These are phyloP conservation scores for Chrysoporthe puriensis DNA, from an alignment of 2,329 filamentous ascomycete genomes.

Conservation along the genomic window DNA sequence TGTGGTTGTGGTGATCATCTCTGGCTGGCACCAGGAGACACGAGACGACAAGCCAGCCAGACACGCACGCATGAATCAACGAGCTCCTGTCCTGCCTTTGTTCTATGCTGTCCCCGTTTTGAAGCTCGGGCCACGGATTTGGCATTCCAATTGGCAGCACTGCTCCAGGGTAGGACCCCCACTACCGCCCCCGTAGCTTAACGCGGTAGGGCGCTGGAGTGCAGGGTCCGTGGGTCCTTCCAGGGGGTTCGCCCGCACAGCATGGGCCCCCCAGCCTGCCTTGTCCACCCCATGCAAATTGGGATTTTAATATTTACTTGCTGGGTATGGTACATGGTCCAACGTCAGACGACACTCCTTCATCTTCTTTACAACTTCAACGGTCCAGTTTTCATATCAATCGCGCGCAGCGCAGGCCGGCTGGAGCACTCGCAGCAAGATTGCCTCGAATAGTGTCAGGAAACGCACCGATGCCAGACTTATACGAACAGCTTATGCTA, in stretches of 20 bases:
- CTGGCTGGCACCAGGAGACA: background rate
- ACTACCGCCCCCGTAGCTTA: background rate
- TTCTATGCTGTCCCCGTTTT: slow-evolving; percentile 12
- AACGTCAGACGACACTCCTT: slow-evolving; percentile 6
- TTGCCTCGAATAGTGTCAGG: background rate
- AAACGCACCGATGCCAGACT: background rate
- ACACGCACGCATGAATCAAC: slow-evolving; percentile 11
- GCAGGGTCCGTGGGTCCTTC: background rate
- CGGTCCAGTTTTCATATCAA: slow-evolving; percentile 11
- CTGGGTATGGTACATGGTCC: background rate
- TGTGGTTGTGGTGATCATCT: background rate
- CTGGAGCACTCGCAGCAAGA: background rate
- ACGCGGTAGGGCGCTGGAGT: background rate
- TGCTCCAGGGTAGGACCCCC: background rate
- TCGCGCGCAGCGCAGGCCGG: background rate
- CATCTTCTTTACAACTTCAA: slow-evolving; percentile 1
- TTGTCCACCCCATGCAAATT: background rate
- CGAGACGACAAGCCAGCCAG: background rate
- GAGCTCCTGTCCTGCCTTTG: slow-evolving; percentile 1
- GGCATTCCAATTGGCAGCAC: background rate
- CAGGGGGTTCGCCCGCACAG: background rate
- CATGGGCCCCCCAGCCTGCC: background rate
- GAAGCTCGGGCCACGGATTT: slow-evolving; percentile 14
- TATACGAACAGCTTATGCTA: too few species aligned
- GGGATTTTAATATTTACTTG: too few species aligned